These are phyloP conservation scores for Ettlia oleoabundans DNA, from an alignment of 139 green algal species.

Conservation along the genomic window DNA sequence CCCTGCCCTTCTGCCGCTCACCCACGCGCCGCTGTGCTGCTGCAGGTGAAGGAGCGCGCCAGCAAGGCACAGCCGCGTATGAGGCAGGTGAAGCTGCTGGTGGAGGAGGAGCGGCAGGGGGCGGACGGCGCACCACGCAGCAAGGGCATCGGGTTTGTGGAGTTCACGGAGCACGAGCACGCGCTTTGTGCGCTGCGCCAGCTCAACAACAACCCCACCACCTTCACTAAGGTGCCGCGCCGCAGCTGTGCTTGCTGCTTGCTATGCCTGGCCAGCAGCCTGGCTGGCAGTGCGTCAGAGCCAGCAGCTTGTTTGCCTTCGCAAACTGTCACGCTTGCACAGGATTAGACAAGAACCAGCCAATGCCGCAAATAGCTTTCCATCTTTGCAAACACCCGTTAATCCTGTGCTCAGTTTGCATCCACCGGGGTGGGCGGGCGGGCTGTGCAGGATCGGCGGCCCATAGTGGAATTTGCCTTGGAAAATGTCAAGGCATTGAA, in stretches of 20 bases:
- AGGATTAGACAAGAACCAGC: too few relatives aligned
- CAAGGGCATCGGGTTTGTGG: constrained; percentile 89
- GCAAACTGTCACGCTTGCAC: too few relatives aligned
- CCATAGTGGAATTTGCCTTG: constrained; percentile 92
- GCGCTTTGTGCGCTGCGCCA: constrained; percentile 88
- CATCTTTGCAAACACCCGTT: background rate
- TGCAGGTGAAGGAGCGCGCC: constrained; percentile 78
- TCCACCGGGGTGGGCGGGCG: too few relatives aligned
- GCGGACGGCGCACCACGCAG: constrained; percentile 36
- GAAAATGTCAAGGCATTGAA: constrained; percentile 80
- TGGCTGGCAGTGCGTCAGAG: background rate
- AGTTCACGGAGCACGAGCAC: constrained; percentile 91
- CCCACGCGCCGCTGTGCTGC: too few relatives aligned
- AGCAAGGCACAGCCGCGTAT: constrained; percentile 81
- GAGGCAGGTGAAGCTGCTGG: constrained; percentile 88
- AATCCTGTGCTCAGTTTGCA: too few relatives aligned
- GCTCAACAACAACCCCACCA: constrained; percentile 95
- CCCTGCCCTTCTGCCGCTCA: background rate
- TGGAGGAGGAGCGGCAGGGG: constrained; percentile 61
- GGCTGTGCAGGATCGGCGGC: constrained; percentile 54
- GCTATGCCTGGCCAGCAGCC: too few relatives aligned
- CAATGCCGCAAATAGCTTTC: too few relatives aligned
- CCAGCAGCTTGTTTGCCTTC: background rate
- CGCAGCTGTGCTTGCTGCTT: background rate
- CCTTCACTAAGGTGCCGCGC: constrained; percentile 25